Percentiles rank a stretch among this genome's conserved stretches.
These are phyloP conservation scores for Cladophialophora psammophila DNA, from an alignment of 2,329 filamentous ascomycete genomes.

Conservation along the genomic window DNA sequence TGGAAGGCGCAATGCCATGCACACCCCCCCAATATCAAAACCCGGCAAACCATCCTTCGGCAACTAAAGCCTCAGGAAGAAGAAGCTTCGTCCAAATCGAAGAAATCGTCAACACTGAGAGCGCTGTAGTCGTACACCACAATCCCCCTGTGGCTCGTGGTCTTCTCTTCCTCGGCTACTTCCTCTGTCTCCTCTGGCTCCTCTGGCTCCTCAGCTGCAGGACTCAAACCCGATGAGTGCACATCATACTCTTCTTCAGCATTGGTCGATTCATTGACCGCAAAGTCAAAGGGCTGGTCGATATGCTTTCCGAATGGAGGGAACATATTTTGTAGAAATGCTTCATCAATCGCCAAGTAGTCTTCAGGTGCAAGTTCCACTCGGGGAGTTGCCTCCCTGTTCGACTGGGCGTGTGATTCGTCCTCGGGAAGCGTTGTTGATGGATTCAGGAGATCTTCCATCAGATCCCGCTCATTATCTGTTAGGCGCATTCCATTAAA, in stretches of 20 bases:
- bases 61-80: background rate
- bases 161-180: background rate
- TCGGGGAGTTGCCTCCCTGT: background rate
- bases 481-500: slow-evolving; percentile 34
- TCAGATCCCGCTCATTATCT: slow-evolving; percentile 34
- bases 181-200: slow-evolving; percentile 18
- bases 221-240: slow-evolving; percentile 34
- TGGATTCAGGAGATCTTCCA: slow-evolving; percentile 32
- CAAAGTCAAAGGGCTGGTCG: background rate
- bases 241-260: slow-evolving; percentile 21
- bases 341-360: slow-evolving; percentile 14
- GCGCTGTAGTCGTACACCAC: slow-evolving; percentile 27
- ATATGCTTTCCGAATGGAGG: background rate
- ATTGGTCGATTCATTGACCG: background rate
- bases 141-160: slow-evolving; percentile 20
- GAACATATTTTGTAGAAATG: slow-evolving; percentile 20
- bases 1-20: background rate
- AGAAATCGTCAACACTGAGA: slow-evolving; percentile 35
- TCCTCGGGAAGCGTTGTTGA: background rate
- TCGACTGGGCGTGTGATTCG: background rate
- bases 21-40: background rate
- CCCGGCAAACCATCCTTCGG: background rate
- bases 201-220: slow-evolving; percentile 16
- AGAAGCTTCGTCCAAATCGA: slow-evolving; percentile 34
- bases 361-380: slow-evolving; percentile 14